A percentile compares a stretch with the other conserved stretches of the same genome.
These are phyloP conservation scores for Aspergillus amoenus DNA, from an alignment of 2,329 filamentous ascomycete genomes.

Conservation along the genomic window DNA sequence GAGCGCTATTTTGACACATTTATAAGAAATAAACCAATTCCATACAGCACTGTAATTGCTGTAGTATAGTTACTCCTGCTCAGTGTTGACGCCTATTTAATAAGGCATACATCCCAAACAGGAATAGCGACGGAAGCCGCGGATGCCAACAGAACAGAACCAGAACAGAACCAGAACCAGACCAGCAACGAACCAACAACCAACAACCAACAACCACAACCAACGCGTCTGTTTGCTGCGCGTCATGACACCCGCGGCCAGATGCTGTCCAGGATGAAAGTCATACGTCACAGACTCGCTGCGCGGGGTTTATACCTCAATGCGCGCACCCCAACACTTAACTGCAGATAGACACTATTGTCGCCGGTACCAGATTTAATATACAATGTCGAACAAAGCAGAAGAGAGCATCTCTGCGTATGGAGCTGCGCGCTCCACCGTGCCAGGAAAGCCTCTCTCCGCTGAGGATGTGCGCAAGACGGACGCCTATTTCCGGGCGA, in stretches of 20 bases:
- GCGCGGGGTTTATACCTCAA: neutral
- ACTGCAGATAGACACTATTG: neutral
- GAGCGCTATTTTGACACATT: too few species aligned
- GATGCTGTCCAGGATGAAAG: neutral
- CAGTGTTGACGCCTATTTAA: too few species aligned
- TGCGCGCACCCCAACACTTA: neutral
- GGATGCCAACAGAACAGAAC: too few species aligned
- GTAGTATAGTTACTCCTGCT: too few species aligned
- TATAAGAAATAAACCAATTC: too few species aligned
- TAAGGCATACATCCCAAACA: too few species aligned
- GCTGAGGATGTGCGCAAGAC: conserved; percentile 66
- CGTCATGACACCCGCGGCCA: neutral
- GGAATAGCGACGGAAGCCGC: too few species aligned
- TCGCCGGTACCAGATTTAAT: neutral
- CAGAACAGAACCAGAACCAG: too few species aligned
- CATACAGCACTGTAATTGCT: too few species aligned
- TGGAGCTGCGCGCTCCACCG: conserved; percentile 64
- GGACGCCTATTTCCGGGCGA: conserved; percentile 72
- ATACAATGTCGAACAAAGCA: neutral
- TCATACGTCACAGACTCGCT: neutral
- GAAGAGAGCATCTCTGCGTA: conserved; percentile 60
- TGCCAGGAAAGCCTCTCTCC: conserved; percentile 62
- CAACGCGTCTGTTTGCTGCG: neutral
- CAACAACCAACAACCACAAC: neutral
- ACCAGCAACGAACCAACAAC: too few species aligned